Evolutionary conservation across 139 green algal genomes (phyloP).

Genomic region (Volvox africanus): DNA sequence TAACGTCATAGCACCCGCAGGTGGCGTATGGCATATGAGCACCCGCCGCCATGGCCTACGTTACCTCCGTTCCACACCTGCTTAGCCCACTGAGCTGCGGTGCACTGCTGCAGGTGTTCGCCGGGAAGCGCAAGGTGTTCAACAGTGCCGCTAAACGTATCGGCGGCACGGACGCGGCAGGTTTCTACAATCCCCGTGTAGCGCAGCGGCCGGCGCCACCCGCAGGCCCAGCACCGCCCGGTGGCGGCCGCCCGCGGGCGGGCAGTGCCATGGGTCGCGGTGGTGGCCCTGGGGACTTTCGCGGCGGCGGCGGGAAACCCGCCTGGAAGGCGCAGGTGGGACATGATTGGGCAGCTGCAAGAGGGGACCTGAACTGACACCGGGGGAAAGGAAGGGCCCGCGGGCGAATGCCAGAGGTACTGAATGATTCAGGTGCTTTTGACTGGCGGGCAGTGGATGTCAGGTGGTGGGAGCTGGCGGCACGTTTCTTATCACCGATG

Average conservation of each 20-base stretch:
- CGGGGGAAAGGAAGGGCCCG: no score
- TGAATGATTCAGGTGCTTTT: no score
- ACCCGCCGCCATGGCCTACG: neutral
- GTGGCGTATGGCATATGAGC: neutral
- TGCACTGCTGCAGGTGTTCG: constrained; percentile 51
- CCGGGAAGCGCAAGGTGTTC: constrained; percentile 61
- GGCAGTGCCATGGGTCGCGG: neutral
- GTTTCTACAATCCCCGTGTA: constrained; percentile 36
- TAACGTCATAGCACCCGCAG: no score
- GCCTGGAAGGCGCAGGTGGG: constrained; percentile 62
- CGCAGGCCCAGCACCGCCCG: neutral
- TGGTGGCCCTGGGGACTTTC: neutral
- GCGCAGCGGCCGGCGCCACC: neutral
- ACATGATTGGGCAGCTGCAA: neutral
- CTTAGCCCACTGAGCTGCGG: neutral
- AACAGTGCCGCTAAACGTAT: constrained; percentile 57
- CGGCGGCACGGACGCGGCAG: constrained; percentile 56
- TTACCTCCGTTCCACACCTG: neutral
- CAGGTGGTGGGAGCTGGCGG: no score
- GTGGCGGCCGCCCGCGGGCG: neutral
- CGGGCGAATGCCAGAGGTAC: no score
- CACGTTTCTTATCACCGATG: no score
- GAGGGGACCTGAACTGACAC: no score
- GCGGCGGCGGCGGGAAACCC: constrained; percentile 10
- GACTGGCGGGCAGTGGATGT: no score